phyloP scores from a whole-genome alignment of 225 moss, liverwort and hornwort genomes.

The Anthoceros angustus region DNA sequence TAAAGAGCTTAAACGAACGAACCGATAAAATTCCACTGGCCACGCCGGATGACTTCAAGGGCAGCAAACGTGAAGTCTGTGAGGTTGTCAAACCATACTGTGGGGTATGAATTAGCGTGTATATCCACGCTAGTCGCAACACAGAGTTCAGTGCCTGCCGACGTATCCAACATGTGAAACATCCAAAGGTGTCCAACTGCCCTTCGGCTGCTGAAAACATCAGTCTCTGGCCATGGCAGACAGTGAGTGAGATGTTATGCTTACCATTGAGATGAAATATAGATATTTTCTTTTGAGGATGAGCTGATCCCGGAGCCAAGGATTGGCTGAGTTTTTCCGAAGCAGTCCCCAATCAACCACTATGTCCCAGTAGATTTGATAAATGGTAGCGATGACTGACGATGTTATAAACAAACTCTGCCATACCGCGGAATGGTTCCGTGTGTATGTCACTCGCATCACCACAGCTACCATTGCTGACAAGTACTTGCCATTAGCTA shows the following conservation, averaged over 20 bases:
- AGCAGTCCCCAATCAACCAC: constrained; percentile 89
- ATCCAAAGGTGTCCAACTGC: neutral
- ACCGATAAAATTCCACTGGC: neutral
- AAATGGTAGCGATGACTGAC: constrained; percentile 57
- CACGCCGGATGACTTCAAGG: neutral
- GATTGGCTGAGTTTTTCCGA: constrained; percentile 41
- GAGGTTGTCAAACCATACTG: constrained; percentile 5
- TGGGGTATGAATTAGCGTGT: constrained; percentile 49
- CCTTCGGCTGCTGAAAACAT: neutral
- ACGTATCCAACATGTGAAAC: neutral
- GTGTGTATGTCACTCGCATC: constrained; percentile 35
- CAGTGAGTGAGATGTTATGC: neutral
- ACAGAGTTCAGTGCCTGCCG: constrained; percentile 48
- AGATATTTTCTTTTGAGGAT: constrained; percentile 47
- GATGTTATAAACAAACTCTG: constrained; percentile 34
- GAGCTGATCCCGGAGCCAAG: constrained; percentile 32
- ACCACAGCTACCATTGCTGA: constrained; percentile 72
- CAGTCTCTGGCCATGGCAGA: neutral
- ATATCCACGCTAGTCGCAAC: constrained; percentile 69
- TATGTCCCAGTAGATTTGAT: constrained; percentile 88
- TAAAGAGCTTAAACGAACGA: neutral
- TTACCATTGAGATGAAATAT: constrained; percentile 86
- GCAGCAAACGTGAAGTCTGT: neutral
- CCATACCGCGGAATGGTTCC: constrained; percentile 18
- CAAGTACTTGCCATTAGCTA: constrained; percentile 79